Evolutionary conservation across 257 asterid species (phyloP), one percentile per base, ranked within the genome.

Genomic region (Scutellaria baicalensis): DNA sequence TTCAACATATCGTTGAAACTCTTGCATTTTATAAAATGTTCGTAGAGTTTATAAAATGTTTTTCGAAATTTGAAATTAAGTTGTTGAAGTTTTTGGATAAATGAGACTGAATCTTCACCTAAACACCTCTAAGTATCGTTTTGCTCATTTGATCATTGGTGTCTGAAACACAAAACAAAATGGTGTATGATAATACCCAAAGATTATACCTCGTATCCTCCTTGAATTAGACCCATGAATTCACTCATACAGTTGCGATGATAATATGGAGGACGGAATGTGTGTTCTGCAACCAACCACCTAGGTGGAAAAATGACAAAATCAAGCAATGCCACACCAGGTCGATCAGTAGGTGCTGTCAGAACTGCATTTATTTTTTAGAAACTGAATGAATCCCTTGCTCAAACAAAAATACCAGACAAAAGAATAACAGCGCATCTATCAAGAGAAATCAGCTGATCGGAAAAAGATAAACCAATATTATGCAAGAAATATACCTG

Each of bases 221-320:
- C 99, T 36, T 83, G 60, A 72, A 93, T 91, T 14, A 93, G 87
- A 67, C 99, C 99, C 99, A 93, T 91, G 82, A 91, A 93, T 79
- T 94, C 99, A 62, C 96, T 91, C 97, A 91, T 94, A 75, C 99
- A 94, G 80, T 94, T 94, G 75, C 96, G 96, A 75, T 94, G 99
- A 81, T 87, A 94, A 79, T 91, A 94, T 16, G 97, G 99, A 72
- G 99, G 99, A 20, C 97, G 99, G 70, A 91, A 91, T 57, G 99
- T 94, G 71, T 94, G 96, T 66, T 94, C 99, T 23, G 99, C 95
- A 60, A 93, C 99, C 80, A 87, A 68, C 99, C 99, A 93, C 68
- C 95, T 87, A 0, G 97, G 97, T 73, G 99, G 99, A 71, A 94
- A 91, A 59, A 94, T 86, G 79, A 94, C 99, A 82, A 94, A 94